Conservation (phyloP, 352 stramenopile species). For the Phytophthora nicotianae region DNA sequence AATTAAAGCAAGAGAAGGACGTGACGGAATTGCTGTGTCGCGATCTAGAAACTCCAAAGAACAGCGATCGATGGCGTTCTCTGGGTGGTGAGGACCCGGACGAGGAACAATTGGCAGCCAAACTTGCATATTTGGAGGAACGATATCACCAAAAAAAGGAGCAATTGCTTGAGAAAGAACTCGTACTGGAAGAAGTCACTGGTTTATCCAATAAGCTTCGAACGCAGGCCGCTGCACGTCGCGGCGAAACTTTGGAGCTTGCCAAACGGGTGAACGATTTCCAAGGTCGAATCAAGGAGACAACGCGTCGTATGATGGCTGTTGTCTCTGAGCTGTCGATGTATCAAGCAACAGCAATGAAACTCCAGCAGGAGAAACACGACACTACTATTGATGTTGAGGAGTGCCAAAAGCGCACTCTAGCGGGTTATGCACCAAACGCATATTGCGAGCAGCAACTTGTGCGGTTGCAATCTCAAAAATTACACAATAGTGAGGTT, state of each 20-base stretch:
- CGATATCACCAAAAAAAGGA: slow-evolving; percentile 93
- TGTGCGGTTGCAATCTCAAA: slow-evolving; percentile 61
- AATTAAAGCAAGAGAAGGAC: slow-evolving; percentile 85
- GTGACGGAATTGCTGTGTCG: slow-evolving; percentile 90
- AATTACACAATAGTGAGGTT: slow-evolving; percentile 53
- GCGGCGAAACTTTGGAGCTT: slow-evolving; percentile 80
- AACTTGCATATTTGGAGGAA: slow-evolving; percentile 86
- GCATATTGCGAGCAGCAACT: slow-evolving; percentile 81
- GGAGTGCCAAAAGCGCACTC: slow-evolving; percentile 57
- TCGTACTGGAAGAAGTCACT: slow-evolving; percentile 94
- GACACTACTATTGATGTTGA: slow-evolving; percentile 70
- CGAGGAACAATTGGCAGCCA: slow-evolving; percentile 85
- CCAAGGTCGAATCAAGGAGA: slow-evolving; percentile 90
- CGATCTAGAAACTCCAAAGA: slow-evolving; percentile 92
- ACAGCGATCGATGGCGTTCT: slow-evolving; percentile 85
- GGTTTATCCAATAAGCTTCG: slow-evolving; percentile 87
- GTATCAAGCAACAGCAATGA: slow-evolving; percentile 95
- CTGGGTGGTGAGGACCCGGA: slow-evolving; percentile 91
- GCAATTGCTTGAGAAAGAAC: slow-evolving; percentile 93
- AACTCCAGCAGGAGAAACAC: slow-evolving; percentile 93
- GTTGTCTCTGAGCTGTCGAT: slow-evolving; percentile 94
- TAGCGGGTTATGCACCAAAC: slow-evolving; percentile 77
- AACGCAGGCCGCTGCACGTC: slow-evolving; percentile 71
- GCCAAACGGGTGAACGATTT: slow-evolving; percentile 92
- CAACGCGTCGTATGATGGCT: slow-evolving; percentile 95